Evolutionary conservation across 768 basidiomycete genomes (phyloP), one percentile per base, ranked within the genome.

Genomic region (Tephrocybe sp.): DNA sequence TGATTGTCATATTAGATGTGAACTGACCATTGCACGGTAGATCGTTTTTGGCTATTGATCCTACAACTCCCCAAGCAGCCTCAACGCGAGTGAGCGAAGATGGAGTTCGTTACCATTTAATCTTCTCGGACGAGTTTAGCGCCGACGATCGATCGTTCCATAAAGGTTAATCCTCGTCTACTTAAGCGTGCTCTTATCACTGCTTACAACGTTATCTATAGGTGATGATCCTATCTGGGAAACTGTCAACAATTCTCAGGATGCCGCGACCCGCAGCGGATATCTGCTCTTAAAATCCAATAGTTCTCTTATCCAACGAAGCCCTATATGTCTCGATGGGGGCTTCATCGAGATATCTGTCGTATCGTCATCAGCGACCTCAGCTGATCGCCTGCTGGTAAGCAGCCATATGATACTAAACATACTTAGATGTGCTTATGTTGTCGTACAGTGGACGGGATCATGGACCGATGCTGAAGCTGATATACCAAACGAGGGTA

Each of bases 81-180:
- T 30, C 36, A 34, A 42, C 23, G 34, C 44, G 46, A 22, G 43
- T 11, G 17, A 82, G 82, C 16, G 76, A 72, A 51, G 81, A 85
- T 58, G 80, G 80, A 6, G 45, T 74, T 47, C 51, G 65, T 9
- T 86, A 84, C 57, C 69, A 76, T 23, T 62, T 82, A 49, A 69
- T 82, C 20, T 86, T 83, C 61, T 79, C 77, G 5, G 84, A 86
- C 60, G 84, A 87, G 70, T 87, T 85, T 62, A 73, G 83, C 41
- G 61, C 59, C 16, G 77, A 79, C 0, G 82, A 80, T 0, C 65
- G 79, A 19, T 40, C 53, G 1, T 61, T 59, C 19, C 45, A 41
- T 9, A 23, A 38, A 40, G 52, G 56, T 54, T 17, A 30, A n/a
- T 32, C 9, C 16, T 7, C 13, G 9, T 30, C 12, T 16, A 23